phyloP scores from a whole-genome alignment of 768 basidiomycete species.

The Leucosporidium creatinivorum region DNA sequence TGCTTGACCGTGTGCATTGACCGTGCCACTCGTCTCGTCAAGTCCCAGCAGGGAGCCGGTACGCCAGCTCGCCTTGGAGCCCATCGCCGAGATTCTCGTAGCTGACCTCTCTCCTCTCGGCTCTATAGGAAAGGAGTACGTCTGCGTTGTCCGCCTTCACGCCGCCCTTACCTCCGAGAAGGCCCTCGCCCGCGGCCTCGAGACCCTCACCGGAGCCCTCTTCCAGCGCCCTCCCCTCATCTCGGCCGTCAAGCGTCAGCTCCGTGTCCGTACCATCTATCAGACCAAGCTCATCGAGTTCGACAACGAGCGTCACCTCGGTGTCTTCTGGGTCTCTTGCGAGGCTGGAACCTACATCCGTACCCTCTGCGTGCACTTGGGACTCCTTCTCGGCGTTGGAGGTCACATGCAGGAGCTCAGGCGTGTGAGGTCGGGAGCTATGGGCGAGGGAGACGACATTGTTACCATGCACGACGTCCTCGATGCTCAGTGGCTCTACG shows the following conservation, averaged over 20 bases:
- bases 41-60: slow-evolving; percentile 98
- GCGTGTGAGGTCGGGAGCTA: slow-evolving; percentile 86
- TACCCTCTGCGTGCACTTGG: slow-evolving; percentile 94
- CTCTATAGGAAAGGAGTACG: slow-evolving; percentile 79
- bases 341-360: slow-evolving; percentile 80
- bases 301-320: slow-evolving; percentile 92
- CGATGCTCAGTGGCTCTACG: slow-evolving; percentile 97
- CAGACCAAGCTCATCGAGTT: slow-evolving; percentile 93
- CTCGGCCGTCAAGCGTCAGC: slow-evolving; percentile 95
- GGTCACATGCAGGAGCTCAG: slow-evolving; percentile 99
- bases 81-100: neutral
- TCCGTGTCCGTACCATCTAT: slow-evolving; percentile 94
- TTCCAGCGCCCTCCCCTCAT: slow-evolving; percentile 99
- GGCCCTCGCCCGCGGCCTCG: slow-evolving; percentile 81
- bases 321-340: slow-evolving; percentile 97
- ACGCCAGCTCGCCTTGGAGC: neutral
- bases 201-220: slow-evolving; percentile 93
- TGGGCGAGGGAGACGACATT: slow-evolving; percentile 96
- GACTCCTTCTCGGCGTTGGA: slow-evolving; percentile 86
- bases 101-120: neutral
- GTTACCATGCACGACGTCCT: slow-evolving; percentile 99
- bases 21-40: slow-evolving; percentile 92
- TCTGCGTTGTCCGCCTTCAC: slow-evolving; percentile 90
- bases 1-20: slow-evolving; percentile 99
- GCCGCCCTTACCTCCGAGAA: slow-evolving; percentile 70